phyloP scores from a whole-genome alignment of 73 alveolate genomes.

The Tetrahymena thermophila region DNA sequence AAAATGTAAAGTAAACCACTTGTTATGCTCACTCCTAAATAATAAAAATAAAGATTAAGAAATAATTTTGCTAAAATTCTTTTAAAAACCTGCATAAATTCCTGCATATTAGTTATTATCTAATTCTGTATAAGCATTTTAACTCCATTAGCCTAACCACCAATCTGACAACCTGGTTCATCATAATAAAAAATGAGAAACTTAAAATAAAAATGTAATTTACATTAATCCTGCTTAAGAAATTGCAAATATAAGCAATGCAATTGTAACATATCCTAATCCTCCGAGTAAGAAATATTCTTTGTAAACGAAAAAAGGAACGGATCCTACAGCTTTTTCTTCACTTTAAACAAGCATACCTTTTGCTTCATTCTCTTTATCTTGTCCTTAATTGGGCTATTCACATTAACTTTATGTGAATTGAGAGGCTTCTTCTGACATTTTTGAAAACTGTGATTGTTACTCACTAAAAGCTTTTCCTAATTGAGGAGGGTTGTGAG shows the following conservation, averaged over 20 bases:
- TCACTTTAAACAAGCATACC: background rate
- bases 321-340: background rate
- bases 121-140: background rate
- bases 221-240: background rate
- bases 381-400: background rate
- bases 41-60: no score
- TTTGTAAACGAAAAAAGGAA: background rate
- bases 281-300: background rate
- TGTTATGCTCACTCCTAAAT: background rate
- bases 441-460: background rate
- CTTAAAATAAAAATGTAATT: background rate
- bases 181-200: background rate
- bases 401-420: background rate
- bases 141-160: background rate
- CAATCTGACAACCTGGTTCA: background rate
- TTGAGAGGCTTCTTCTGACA: background rate
- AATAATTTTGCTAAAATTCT: no score
- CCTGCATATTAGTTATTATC: background rate
- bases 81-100: background rate
- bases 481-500: background rate
- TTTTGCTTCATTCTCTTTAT: background rate
- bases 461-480: background rate
- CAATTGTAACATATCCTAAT: background rate
- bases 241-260: background rate
- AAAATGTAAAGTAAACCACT: background rate